Evolutionary conservation across 2,329 filamentous ascomycete genomes (phyloP).

Genomic region (Elsinoe arachidis): DNA sequence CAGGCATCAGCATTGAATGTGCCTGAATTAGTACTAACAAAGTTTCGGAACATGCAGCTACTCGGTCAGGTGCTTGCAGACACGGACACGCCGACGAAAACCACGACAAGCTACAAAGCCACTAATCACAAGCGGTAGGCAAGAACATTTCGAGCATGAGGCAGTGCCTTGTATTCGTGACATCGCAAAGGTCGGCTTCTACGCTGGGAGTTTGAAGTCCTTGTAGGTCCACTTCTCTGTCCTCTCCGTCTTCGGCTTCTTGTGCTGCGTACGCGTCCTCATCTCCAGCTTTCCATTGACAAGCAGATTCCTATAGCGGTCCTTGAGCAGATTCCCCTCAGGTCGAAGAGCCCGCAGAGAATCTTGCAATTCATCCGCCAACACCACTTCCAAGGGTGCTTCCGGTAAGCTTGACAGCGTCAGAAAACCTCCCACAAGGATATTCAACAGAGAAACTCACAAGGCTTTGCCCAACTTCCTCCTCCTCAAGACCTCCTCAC

Average conservation of each 20-base stretch:
- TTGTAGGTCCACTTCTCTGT: slow-evolving; percentile 99
- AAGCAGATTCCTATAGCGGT: slow-evolving; percentile 81
- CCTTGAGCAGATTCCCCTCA: slow-evolving; percentile 89
- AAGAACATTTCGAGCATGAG: no score
- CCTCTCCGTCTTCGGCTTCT: slow-evolving; percentile 68
- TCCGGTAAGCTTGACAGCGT: slow-evolving; percentile 53
- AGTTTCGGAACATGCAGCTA: background rate
- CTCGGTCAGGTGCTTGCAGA: no score
- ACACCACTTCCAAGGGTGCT: slow-evolving; percentile 44
- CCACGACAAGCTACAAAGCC: no score
- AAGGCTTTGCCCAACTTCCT: slow-evolving; percentile 61
- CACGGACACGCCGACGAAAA: no score
- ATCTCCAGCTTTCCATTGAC: slow-evolving; percentile 84
- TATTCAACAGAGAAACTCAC: slow-evolving; percentile 24
- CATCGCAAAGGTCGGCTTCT: background rate
- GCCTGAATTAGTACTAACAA: background rate
- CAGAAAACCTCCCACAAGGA: background rate
- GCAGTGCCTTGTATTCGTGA: background rate
- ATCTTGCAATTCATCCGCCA: slow-evolving; percentile 43
- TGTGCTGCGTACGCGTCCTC: slow-evolving; percentile 68
- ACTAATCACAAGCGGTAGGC: no score
- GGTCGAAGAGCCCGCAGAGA: slow-evolving; percentile 56
- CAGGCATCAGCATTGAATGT: background rate
- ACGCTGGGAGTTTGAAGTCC: slow-evolving; percentile 59
- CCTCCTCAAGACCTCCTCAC: slow-evolving; percentile 48